Evolutionary conservation across 495 filamentous ascomycete genomes (phyloP).

Genomic region (Neurospora sp.): DNA sequence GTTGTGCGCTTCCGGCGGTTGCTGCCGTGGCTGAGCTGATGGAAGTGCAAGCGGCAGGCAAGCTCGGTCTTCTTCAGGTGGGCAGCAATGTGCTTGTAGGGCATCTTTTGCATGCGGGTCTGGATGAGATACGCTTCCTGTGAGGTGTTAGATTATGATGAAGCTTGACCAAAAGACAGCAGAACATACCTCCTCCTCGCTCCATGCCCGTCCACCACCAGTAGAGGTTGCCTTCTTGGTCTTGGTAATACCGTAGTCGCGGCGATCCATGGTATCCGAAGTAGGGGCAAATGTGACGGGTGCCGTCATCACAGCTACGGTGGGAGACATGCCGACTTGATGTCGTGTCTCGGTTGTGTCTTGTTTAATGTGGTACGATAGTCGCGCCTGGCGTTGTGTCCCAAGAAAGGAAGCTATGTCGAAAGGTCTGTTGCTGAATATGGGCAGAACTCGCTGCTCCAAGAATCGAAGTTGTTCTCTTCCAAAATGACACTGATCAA

Average conservation of each 20-base stretch:
- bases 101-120: conserved; percentile 76
- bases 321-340: conserved; percentile 32
- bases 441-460: conserved; percentile 27
- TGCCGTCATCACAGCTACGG: conserved; percentile 36
- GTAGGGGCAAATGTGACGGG: conserved; percentile 32
- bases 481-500: conserved; percentile 9
- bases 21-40: conserved; percentile 72
- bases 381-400: conserved; percentile 22
- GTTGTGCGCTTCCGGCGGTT: conserved; percentile 60
- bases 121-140: conserved; percentile 80
- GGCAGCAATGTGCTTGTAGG: conserved; percentile 78
- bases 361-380: not conserved
- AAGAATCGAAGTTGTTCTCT: conserved; percentile 22
- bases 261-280: conserved; percentile 40
- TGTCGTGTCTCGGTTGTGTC: conserved; percentile 5
- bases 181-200: conserved; percentile 59
- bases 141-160: conserved; percentile 6
- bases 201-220: conserved; percentile 66
- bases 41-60: conserved; percentile 75
- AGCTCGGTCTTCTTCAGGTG: conserved; percentile 79
- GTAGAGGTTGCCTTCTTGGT: conserved; percentile 56
- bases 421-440: conserved; percentile 14
- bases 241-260: conserved; percentile 45
- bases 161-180: not conserved
- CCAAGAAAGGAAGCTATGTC: conserved; percentile 15